Base-by-base conservation (phyloP, 164 flowering plant species). In the Buxus sempervirens region DNA sequence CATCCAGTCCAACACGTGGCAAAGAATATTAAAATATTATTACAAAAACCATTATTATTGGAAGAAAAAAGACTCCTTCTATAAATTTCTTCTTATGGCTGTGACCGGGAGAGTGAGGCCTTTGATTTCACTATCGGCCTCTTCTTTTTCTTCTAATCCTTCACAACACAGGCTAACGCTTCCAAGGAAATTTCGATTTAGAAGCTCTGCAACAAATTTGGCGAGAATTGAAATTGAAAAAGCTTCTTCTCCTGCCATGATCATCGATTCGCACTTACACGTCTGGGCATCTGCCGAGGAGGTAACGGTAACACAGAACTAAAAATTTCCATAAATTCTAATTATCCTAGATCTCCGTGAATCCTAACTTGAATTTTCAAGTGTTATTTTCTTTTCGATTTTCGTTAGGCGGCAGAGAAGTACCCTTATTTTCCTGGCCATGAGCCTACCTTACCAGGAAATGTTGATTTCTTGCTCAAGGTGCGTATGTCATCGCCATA, bases 241-340 rank as follows among this genome's bases (percentile, higher is more conserved):
- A 19, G 20, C 76, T 36, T 38, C 72, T 36, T 61, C 74, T 27
- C 15, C 66, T 56, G 14, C 62, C 63, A 88, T 83, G 73, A 64
- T 83, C 62, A 86, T 90, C 54, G 98, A 93, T 70, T 89, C 98
- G 0, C 97, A 93, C 70, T 78, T 90, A 57, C 97, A 93, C 60
- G 85, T 91, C 3, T 93, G 98, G 98, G 97, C 97, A 20, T 88
- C 98, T 62, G 88, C 94, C 10, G 72, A 87, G 84, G 86, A 89
- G 88, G 98, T 88, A 65, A 72, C 49, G 88, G 98, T 88, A 65
- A 72, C 49, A n/a, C 12, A 68, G 14, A 42, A 53, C 53, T 10
- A 62, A 15, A 15, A 13, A 41, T 62, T 27, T 26, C 8, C 5
- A 26, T 26, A 41, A 41, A 62, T 51, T 6, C 65, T 21, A 62